A percentile compares a stretch with the other conserved stretches of the same genome.
These are phyloP conservation scores for Chloris gayana DNA, from an alignment of 176 grass and related monocot genomes.

Conservation along the genomic window DNA sequence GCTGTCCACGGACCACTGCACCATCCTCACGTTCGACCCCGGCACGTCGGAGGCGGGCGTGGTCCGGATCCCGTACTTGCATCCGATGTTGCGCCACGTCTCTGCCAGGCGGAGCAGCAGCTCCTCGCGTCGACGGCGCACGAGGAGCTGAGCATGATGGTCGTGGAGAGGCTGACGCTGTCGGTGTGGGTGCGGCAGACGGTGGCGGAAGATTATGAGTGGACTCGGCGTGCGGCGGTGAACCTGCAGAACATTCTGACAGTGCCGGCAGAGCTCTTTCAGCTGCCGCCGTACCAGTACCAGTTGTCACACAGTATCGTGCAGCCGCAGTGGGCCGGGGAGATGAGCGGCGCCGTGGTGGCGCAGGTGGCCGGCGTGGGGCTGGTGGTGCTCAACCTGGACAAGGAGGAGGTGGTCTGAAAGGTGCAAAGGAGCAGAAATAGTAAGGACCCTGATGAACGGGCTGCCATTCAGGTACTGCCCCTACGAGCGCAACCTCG, in stretches of 20 bases:
- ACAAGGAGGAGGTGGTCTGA: neutral
- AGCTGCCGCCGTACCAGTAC: neutral
- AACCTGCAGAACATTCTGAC: neutral
- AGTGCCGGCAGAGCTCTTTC: neutral
- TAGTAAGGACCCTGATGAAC: neutral
- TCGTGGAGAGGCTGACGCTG: neutral
- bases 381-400: neutral
- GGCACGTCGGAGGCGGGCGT: neutral
- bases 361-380: conserved; percentile 2
- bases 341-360: conserved; percentile 16
- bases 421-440: neutral
- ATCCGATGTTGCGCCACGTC: too few relatives aligned
- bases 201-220: neutral
- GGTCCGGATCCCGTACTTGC: neutral
- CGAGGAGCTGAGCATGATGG: neutral
- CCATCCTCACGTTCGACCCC: neutral
- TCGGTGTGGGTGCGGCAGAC: neutral
- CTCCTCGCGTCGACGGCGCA: conserved; percentile 4
- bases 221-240: neutral
- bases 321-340: neutral
- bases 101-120: neutral
- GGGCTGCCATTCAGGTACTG: neutral
- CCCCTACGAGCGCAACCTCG: conserved; percentile 7
- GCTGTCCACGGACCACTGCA: neutral
- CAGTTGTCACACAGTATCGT: neutral